These are phyloP conservation scores for Candida qinlingensis DNA, from an alignment of 805 yeast genomes.

Conservation along the genomic window DNA sequence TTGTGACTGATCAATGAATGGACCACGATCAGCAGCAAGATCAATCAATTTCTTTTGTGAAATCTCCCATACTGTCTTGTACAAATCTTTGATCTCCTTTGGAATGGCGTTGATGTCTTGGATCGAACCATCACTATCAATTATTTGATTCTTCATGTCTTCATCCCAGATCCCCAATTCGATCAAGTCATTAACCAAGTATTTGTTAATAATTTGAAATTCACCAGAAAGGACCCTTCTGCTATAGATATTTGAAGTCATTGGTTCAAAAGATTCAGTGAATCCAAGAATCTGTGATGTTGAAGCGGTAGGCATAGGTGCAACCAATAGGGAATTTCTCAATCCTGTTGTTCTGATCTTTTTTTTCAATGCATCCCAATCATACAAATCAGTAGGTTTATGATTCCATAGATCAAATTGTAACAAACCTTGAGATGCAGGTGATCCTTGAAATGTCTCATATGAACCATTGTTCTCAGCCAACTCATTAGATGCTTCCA, in stretches of 20 bases:
- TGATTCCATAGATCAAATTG: slow-evolving; percentile 87
- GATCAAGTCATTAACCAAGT: slow-evolving; percentile 71
- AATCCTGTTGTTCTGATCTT: slow-evolving; percentile 61
- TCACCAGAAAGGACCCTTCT: slow-evolving; percentile 93
- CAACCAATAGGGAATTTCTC: slow-evolving; percentile 83
- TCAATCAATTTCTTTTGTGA: slow-evolving; percentile 74
- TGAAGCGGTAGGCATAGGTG: slow-evolving; percentile 98
- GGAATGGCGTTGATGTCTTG: slow-evolving; percentile 75
- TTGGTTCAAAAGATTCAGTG: slow-evolving; percentile 95
- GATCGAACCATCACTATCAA: slow-evolving; percentile 79
- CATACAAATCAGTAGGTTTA: slow-evolving; percentile 74
- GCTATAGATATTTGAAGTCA: slow-evolving; percentile 89
- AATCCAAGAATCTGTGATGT: slow-evolving; percentile 94
- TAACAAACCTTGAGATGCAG: slow-evolving; percentile 76
- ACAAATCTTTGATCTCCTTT: slow-evolving; percentile 57
- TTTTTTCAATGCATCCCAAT: slow-evolving; percentile 72
- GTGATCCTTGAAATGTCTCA: slow-evolving; percentile 76
- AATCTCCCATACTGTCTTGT: slow-evolving; percentile 88
- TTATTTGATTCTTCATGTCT: slow-evolving; percentile 69
- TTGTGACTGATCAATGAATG: slow-evolving; percentile 88
- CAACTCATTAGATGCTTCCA: slow-evolving; percentile 79
- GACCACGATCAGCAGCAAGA: slow-evolving; percentile 82
- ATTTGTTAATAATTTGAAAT: slow-evolving; percentile 87
- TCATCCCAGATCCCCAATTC: slow-evolving; percentile 81
- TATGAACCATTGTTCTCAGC: slow-evolving; percentile 70